Conservation (phyloP, 345 rosid genomes). For the Turnera subulata region DNA sequence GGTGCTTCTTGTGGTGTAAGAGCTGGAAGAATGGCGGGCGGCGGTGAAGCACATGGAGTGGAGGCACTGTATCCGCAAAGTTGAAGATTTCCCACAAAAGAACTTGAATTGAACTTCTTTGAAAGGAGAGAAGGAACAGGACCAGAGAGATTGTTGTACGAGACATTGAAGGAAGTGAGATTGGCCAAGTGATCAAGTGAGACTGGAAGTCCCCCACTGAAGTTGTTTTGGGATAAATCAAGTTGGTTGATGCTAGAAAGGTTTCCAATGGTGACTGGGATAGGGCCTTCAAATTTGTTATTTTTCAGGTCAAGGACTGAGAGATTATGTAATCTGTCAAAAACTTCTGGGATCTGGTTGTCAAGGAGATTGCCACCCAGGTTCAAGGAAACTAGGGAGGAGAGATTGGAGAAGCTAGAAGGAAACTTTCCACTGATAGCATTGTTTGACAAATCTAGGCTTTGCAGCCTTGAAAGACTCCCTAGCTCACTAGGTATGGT, state of each 20-base stretch:
- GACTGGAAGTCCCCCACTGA: constrained; percentile 64
- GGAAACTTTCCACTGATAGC: constrained; percentile 72
- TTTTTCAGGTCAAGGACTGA: constrained; percentile 54
- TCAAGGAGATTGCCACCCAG: constrained; percentile 50
- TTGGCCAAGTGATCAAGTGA: constrained; percentile 50
- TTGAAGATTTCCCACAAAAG: constrained; percentile 79
- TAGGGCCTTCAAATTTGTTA: constrained; percentile 54
- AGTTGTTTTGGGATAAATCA: constrained; percentile 65
- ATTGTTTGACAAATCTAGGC: constrained; percentile 69
- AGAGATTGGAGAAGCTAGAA: constrained; percentile 41
- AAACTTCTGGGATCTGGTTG: constrained; percentile 44
- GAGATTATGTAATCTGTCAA: constrained; percentile 51
- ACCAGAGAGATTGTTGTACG: constrained; percentile 84
- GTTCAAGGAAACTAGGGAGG: constrained; percentile 52
- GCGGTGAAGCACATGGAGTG: constrained; percentile 52
- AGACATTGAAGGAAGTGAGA: constrained; percentile 75
- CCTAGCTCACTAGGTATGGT: constrained; percentile 51
- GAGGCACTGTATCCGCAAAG: constrained; percentile 81
- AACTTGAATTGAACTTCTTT: constrained; percentile 75
- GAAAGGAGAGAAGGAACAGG: constrained; percentile 61
- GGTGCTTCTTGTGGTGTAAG: constrained; percentile 40
- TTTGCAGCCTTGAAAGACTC: constrained; percentile 41
- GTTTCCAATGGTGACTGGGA: constrained; percentile 55
- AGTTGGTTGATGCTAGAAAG: constrained; percentile 47
- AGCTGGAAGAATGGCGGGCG: constrained; percentile 45